Evolutionary conservation across 768 basidiomycete genomes (phyloP), one percentile per base, ranked within the genome.

Genomic region (Mrakia frigida): DNA sequence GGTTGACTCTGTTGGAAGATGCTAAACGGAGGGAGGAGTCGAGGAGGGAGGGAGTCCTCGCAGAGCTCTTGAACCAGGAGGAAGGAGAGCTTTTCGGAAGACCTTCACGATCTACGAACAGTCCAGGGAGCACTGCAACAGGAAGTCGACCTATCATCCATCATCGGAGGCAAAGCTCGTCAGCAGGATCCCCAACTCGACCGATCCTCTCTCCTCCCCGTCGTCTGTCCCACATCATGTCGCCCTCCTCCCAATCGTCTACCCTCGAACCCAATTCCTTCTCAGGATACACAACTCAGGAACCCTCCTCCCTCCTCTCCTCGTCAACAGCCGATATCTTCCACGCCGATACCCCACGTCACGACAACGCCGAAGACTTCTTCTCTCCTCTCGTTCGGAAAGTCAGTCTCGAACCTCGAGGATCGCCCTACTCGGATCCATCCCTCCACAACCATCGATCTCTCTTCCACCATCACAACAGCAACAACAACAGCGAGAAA

Each of bases 31-130:
- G 88, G 14, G 85, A 87, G 0, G 87, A 88, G 70, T 85, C 84
- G 53, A 88, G 86, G 70, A 85, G 87, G 77, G 86, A 85, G 74
- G 85, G 83, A 33, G 83, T 91, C 7, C 83, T 92, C 69, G 87
- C 90, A 63, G 90, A 92, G 80, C 82, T 92, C 50, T 81, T 91
- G 52, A 79, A 86, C 76, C 88, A 90, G 77, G 87, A 91, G 82
- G 89, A 90, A 70, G 90, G 92, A 81, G 90, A 90, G 1, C 81
- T 91, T 79, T 90, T 72, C 35, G 53, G 70, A 37, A 59, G 52
- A 37, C 71, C 35, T 13, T 5, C 52, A 14, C 50, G 37, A 50
- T 14, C 31, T 53, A 56, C 71, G 2, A 41, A 35, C 1, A 53
- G 25, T 28, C 21, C 50, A 5, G n/a, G 31, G 37, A 50, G 35